Evolutionary conservation across 73 alveolate genomes (phyloP).

Genomic region (Effrenium voratum): DNA sequence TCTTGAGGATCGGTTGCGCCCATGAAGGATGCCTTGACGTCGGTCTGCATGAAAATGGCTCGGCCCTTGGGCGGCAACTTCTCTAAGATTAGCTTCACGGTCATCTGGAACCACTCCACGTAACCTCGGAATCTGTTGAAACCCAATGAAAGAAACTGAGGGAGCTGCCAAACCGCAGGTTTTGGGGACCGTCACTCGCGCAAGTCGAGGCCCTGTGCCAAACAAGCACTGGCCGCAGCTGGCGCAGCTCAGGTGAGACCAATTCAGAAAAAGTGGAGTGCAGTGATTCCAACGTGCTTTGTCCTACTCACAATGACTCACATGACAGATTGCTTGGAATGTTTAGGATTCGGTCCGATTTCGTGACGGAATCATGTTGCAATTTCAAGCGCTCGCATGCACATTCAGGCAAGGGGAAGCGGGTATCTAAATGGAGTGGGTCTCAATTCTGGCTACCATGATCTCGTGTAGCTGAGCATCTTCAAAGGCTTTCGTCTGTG

Average conservation of each 20-base stretch:
- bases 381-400: neutral
- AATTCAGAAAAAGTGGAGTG: neutral
- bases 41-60: slow-evolving; percentile 94
- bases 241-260: neutral
- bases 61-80: slow-evolving; percentile 63
- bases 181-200: too few relatives aligned
- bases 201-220: neutral
- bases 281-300: neutral
- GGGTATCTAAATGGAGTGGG: neutral
- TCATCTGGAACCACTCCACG: slow-evolving; percentile 72
- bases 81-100: slow-evolving; percentile 52
- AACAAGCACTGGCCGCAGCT: neutral
- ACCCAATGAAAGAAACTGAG: neutral
- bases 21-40: slow-evolving; percentile 81
- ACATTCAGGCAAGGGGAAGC: neutral
- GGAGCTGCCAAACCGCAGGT: neutral
- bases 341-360: neutral
- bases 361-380: neutral
- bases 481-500: neutral
- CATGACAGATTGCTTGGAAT: neutral
- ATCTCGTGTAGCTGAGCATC: neutral
- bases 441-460: neutral
- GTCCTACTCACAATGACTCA: neutral
- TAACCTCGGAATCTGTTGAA: neutral
- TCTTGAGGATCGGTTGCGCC: too few relatives aligned